Percentiles rank a stretch among this genome's conserved stretches.
Evolutionary conservation across 2,329 filamentous ascomycete genomes (phyloP).

Genomic region (Talaromyces albobiverticillius): DNA sequence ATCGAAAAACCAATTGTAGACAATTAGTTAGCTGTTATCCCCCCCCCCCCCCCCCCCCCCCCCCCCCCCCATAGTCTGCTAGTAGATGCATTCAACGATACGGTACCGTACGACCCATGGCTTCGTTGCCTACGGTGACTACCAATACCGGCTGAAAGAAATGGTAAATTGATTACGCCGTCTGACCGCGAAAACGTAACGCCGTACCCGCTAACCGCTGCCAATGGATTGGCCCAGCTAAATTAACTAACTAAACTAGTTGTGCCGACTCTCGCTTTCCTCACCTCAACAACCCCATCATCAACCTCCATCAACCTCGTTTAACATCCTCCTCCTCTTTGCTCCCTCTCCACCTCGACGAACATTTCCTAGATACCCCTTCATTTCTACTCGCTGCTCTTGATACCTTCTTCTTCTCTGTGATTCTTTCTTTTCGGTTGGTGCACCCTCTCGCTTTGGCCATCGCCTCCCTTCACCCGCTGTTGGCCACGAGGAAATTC

Average conservation of each 20-base stretch:
- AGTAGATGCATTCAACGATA: too few relatives aligned
- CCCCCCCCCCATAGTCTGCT: too few relatives aligned
- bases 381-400: neutral
- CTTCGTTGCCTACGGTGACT: neutral
- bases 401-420: neutral
- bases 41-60: too few relatives aligned
- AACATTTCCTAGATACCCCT: neutral
- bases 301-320: constrained; percentile 2
- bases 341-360: neutral
- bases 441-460: neutral
- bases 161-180: neutral
- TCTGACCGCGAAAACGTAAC: neutral
- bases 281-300: constrained; percentile 2
- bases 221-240: neutral
- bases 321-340: neutral
- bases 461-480: constrained; percentile 6
- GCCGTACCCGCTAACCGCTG: neutral
- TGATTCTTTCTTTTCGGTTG: neutral
- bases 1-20: too few relatives aligned
- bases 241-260: neutral
- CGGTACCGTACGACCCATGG: neutral
- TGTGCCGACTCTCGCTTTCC: constrained; percentile 7
- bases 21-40: too few relatives aligned
- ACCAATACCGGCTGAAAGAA: neutral
- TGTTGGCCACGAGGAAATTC: neutral